Evolutionary conservation across 1,284 basidiomycete species (phyloP).

Genomic region (Ceratobasidium papillatum): DNA sequence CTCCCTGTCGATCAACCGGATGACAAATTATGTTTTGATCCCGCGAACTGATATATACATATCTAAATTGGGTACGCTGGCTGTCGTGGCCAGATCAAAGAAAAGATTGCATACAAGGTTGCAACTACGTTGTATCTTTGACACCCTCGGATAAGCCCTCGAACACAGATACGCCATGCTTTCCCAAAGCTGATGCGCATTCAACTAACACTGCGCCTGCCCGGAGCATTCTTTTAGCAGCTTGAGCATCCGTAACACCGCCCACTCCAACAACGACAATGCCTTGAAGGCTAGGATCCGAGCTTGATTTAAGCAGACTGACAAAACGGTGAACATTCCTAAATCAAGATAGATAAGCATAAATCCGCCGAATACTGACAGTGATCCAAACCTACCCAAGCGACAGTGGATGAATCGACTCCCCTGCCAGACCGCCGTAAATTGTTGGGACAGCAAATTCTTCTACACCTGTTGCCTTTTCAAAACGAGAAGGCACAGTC

Average conservation of each 20-base stretch:
- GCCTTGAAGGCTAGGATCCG: conserved; percentile 55
- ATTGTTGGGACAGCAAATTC: conserved; percentile 67
- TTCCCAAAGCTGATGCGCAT: conserved; percentile 76
- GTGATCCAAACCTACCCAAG: conserved; percentile 73
- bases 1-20: conserved; percentile 28
- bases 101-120: background rate
- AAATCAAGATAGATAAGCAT: background rate
- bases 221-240: conserved; percentile 67
- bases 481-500: conserved; percentile 45
- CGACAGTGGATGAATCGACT: conserved; percentile 74
- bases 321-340: conserved; percentile 59
- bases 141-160: conserved; percentile 55
- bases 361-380: background rate
- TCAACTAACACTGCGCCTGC: conserved; percentile 77
- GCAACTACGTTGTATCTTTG: background rate
- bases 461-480: conserved; percentile 38
- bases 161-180: conserved; percentile 71
- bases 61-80: background rate
- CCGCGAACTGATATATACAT: conserved; percentile 7
- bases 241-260: conserved; percentile 71
- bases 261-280: conserved; percentile 78
- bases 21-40: conserved; percentile 23
- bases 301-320: conserved; percentile 58
- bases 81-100: no score
- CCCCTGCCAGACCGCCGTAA: conserved; percentile 77